These are phyloP conservation scores for Tricholoma hemisulphureum DNA, from an alignment of 768 basidiomycete species.

Conservation along the genomic window DNA sequence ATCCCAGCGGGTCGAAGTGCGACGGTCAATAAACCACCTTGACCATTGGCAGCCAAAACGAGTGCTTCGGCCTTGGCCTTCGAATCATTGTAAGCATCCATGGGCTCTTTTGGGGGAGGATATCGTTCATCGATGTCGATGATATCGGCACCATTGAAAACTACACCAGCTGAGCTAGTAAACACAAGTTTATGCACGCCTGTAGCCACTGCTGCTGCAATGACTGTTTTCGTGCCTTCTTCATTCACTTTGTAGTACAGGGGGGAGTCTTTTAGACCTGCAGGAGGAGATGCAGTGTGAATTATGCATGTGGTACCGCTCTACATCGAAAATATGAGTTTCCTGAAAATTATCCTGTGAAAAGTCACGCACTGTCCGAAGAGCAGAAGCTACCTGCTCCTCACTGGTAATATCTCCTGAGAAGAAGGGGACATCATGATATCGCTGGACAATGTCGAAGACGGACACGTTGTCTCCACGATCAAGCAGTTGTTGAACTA, in stretches of 20 bases:
- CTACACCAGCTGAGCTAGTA: slow-evolving; percentile 90
- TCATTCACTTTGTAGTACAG: slow-evolving; percentile 94
- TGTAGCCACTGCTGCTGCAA: slow-evolving; percentile 72
- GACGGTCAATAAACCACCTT: slow-evolving; percentile 81
- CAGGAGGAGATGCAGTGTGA: slow-evolving; percentile 89
- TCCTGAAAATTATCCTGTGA: neutral
- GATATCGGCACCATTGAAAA: slow-evolving; percentile 80
- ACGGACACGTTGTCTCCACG: slow-evolving; percentile 80
- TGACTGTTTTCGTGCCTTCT: slow-evolving; percentile 81
- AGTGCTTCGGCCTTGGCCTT: slow-evolving; percentile 86
- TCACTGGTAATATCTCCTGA: slow-evolving; percentile 86
- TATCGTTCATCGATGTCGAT: slow-evolving; percentile 88
- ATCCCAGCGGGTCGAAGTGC: slow-evolving; percentile 92
- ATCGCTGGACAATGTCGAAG: slow-evolving; percentile 90
- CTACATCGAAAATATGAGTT: slow-evolving; percentile 33
- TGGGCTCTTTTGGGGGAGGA: slow-evolving; percentile 64
- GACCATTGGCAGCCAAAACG: slow-evolving; percentile 84
- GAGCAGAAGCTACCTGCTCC: slow-evolving; percentile 65
- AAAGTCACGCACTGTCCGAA: slow-evolving; percentile 59
- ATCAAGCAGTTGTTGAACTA: slow-evolving; percentile 80
- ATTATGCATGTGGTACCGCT: slow-evolving; percentile 87
- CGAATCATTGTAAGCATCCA: slow-evolving; percentile 93
- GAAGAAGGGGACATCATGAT: slow-evolving; percentile 85
- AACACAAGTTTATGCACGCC: slow-evolving; percentile 87
- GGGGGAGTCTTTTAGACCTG: slow-evolving; percentile 57